Conservation (phyloP, 1,139 yeast species). For the Suhomyces coccinellae region DNA sequence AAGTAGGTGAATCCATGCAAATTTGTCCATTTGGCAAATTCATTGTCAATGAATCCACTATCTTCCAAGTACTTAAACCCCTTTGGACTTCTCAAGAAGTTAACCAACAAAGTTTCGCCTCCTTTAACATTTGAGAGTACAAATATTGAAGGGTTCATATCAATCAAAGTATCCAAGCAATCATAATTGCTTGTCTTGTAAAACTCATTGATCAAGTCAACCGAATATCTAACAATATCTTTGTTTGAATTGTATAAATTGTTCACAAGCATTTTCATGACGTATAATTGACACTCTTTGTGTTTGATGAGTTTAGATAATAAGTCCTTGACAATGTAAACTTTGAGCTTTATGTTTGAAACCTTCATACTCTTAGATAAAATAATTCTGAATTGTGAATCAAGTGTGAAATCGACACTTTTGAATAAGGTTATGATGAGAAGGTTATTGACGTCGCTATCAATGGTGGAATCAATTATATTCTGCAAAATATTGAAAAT, state of each 20-base stretch:
- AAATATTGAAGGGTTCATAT: constrained; percentile 33
- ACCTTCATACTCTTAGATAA: constrained; percentile 64
- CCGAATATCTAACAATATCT: constrained; percentile 47
- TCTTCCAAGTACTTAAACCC: constrained; percentile 42
- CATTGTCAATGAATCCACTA: constrained; percentile 33
- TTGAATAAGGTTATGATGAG: constrained; percentile 58
- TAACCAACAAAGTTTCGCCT: constrained; percentile 31
- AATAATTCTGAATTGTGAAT: constrained; percentile 68
- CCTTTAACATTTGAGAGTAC: constrained; percentile 26
- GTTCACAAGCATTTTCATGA: constrained; percentile 55
- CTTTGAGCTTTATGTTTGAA: constrained; percentile 52
- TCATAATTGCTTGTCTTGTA: constrained; percentile 15
- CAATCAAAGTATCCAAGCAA: constrained; percentile 28
- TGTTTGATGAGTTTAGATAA: constrained; percentile 41
- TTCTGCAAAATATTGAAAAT: constrained; percentile 79
- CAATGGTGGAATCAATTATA: constrained; percentile 55
- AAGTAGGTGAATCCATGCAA: constrained; percentile 26
- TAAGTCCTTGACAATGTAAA: constrained; percentile 56
- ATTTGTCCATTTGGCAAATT: constrained; percentile 33
- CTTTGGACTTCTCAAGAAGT: constrained; percentile 30
- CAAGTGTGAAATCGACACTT: constrained; percentile 59
- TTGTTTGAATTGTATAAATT: constrained; percentile 69
- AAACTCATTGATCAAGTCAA: constrained; percentile 14
- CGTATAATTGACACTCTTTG: constrained; percentile 38
- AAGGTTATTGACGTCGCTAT: constrained; percentile 49